phyloP scores from a whole-genome alignment of 1,284 basidiomycete species.

The Phylloboletellus chloephorus region DNA sequence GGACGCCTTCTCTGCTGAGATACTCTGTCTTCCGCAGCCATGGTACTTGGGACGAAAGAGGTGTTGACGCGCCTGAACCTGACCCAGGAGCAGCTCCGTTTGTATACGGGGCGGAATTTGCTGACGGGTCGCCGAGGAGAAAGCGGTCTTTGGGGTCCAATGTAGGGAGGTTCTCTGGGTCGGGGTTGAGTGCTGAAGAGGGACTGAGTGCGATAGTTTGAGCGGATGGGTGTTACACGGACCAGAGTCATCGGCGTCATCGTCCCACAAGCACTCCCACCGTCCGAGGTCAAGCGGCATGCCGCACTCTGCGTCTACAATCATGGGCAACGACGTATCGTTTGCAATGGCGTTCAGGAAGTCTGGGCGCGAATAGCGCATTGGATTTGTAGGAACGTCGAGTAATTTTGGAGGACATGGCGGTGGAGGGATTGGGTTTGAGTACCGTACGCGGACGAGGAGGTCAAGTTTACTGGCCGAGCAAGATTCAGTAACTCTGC shows the following conservation, averaged over 20 bases:
- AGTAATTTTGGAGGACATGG: constrained; percentile 93
- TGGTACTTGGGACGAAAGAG: constrained; percentile 61
- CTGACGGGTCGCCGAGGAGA: constrained; percentile 55
- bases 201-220: constrained; percentile 6
- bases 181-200: constrained; percentile 59
- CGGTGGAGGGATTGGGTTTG: constrained; percentile 87
- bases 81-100: constrained; percentile 38
- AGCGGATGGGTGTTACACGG: constrained; percentile 21
- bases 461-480: constrained; percentile 71
- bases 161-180: constrained; percentile 50
- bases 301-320: constrained; percentile 89
- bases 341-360: constrained; percentile 78
- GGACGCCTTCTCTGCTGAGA: constrained; percentile 60
- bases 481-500: neutral
- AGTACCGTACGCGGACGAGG: constrained; percentile 85
- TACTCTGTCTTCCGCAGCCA: constrained; percentile 91
- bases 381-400: constrained; percentile 79
- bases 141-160: constrained; percentile 72
- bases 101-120: constrained; percentile 39
- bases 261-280: constrained; percentile 81
- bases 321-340: constrained; percentile 82
- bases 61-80: constrained; percentile 36
- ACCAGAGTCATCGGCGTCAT: constrained; percentile 67
- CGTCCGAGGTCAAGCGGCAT: constrained; percentile 87
- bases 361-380: constrained; percentile 79